These are phyloP conservation scores for Talaromyces rugulosus DNA, from an alignment of 2,329 filamentous ascomycete species.

Conservation along the genomic window DNA sequence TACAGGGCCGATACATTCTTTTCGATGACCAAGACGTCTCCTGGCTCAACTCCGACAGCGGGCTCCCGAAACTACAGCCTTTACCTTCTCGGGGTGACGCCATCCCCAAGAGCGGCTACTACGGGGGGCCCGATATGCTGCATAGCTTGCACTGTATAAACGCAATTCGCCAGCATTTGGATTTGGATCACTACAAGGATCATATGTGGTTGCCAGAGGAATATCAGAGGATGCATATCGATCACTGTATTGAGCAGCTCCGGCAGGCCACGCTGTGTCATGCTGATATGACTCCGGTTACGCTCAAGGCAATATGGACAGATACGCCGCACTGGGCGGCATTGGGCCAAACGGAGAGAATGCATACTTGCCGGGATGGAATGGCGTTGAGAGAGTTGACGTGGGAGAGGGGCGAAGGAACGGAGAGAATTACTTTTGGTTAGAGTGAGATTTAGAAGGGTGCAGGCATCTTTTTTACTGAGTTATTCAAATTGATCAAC, in stretches of 20 bases:
- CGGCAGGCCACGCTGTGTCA: conserved; percentile 15
- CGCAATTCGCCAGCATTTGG: conserved; percentile 13
- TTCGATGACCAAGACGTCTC: conserved; percentile 2
- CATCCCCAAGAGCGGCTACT: conserved; percentile 11
- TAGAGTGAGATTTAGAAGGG: background rate
- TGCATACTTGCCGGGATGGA: conserved; percentile 10
- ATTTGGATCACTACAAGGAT: conserved; percentile 14
- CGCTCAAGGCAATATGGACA: conserved; percentile 14
- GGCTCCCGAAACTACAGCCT: background rate
- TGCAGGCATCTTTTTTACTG: background rate
- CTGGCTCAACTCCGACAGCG: conserved; percentile 7
- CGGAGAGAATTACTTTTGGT: conserved; percentile 4
- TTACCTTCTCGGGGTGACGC: conserved; percentile 1
- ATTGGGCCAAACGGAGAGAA: conserved; percentile 9
- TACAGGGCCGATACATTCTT: conserved; percentile 8
- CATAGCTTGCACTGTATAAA: conserved; percentile 16
- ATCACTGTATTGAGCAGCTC: conserved; percentile 15
- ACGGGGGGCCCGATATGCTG: conserved; percentile 15
- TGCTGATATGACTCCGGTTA: conserved; percentile 15
- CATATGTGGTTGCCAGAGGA: conserved; percentile 12
- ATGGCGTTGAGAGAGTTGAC: conserved; percentile 8
- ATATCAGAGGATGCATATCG: conserved; percentile 15
- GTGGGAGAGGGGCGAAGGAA: conserved; percentile 5
- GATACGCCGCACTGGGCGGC: conserved; percentile 10
- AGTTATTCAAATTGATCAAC: background rate